Evolutionary conservation across 1,284 basidiomycete species (phyloP).

Genomic region (Farysia itapuensis): DNA sequence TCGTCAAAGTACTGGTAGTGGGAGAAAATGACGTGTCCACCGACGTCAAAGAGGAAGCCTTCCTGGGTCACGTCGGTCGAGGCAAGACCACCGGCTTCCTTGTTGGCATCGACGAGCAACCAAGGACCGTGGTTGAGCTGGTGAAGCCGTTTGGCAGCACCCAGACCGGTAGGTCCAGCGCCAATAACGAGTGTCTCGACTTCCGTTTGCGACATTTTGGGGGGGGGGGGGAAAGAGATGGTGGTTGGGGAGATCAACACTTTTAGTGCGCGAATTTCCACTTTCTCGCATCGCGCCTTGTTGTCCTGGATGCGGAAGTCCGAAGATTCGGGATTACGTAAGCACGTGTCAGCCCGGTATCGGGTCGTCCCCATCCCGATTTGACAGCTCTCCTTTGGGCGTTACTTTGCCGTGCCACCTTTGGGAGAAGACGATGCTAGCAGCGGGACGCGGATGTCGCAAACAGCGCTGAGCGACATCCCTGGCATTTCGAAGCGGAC

Average conservation of each 20-base stretch:
- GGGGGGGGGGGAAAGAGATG: background rate
- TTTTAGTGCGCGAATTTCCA: background rate
- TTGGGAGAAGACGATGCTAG: too few relatives aligned
- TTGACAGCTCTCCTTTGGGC: too few relatives aligned
- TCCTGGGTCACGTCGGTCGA: conserved; percentile 64
- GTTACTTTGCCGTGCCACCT: too few relatives aligned
- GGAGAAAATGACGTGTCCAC: conserved; percentile 66
- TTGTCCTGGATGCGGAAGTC: too few relatives aligned
- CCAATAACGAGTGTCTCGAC: conserved; percentile 59
- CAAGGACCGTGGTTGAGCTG: conserved; percentile 62
- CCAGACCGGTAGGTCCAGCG: conserved; percentile 63
- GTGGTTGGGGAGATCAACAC: background rate
- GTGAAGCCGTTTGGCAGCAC: conserved; percentile 64
- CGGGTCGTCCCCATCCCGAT: too few relatives aligned
- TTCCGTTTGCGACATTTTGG: conserved; percentile 29
- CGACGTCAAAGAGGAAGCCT: conserved; percentile 66
- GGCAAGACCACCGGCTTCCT: conserved; percentile 64
- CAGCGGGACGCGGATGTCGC: too few relatives aligned
- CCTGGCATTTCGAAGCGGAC: conserved; percentile 31
- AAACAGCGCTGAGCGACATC: too few relatives aligned
- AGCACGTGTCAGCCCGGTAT: too few relatives aligned
- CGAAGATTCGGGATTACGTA: too few relatives aligned
- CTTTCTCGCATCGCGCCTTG: too few relatives aligned
- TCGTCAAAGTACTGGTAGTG: conserved; percentile 66
- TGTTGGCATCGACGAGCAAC: conserved; percentile 62